A percentile compares a stretch with the other conserved stretches of the same genome.
Conservation (phyloP, 2,329 filamentous ascomycete genomes). For the Fusarium albidum region DNA sequence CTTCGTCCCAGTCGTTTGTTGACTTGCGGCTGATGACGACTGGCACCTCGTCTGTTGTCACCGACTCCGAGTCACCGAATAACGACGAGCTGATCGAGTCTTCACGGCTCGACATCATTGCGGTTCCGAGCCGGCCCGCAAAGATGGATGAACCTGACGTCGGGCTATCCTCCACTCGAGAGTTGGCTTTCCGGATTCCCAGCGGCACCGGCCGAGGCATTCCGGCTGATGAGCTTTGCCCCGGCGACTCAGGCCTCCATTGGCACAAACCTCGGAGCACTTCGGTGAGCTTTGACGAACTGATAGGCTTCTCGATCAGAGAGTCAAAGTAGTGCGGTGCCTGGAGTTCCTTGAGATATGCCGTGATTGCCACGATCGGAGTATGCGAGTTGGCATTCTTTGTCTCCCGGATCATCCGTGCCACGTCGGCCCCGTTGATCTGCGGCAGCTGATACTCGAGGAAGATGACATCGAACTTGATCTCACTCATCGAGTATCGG, state of each 20-base stretch:
- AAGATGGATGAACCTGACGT: constrained; percentile 80
- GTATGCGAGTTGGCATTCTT: constrained; percentile 95
- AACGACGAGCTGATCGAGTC: constrained; percentile 90
- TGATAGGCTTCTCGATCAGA: constrained; percentile 95
- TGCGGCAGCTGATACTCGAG: constrained; percentile 96
- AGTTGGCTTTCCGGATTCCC: constrained; percentile 69
- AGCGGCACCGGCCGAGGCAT: constrained; percentile 69
- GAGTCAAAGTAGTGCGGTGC: constrained; percentile 96
- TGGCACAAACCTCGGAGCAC: constrained; percentile 88
- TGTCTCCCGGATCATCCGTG: constrained; percentile 96
- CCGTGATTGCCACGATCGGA: constrained; percentile 94
- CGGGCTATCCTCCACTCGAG: constrained; percentile 79
- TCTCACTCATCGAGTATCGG: constrained; percentile 92
- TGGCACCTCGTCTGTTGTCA: constrained; percentile 79
- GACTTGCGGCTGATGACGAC: constrained; percentile 77
- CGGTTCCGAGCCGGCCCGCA: constrained; percentile 73
- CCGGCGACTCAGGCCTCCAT: constrained; percentile 81
- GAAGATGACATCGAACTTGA: constrained; percentile 99
- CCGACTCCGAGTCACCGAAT: constrained; percentile 85
- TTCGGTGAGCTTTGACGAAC: constrained; percentile 87
- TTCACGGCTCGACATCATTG: constrained; percentile 82
- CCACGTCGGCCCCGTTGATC: constrained; percentile 93
- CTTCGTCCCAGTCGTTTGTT: constrained; percentile 80
- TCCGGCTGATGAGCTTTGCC: constrained; percentile 52
- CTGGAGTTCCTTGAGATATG: constrained; percentile 96